Evolutionary conservation across 306 rosid genomes (phyloP), one percentile per base, ranked within the genome.

Genomic region (Vigna reflexopilosa): DNA sequence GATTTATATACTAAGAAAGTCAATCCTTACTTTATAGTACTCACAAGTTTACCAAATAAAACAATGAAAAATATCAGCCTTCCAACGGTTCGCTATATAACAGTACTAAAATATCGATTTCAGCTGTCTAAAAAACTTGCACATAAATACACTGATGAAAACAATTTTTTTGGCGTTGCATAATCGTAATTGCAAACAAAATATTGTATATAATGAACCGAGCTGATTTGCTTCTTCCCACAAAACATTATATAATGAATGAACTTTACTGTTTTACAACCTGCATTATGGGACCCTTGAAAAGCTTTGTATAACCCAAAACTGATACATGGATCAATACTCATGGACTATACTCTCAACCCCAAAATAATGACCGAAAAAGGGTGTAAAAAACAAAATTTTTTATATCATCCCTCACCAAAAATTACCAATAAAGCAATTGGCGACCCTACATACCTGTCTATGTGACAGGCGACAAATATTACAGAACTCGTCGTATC

Each of bases 181-280:
- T 49, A 30, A 30, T 30, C 5, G 34, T 30, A 30, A 30, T 30
- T 30, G 34, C 34, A 30, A 30, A 30, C 34, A 30, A 4, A 30
- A 30, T 30, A 30, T 30, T 30, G 32, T 30, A 4, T 26, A 26
- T 26, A 26, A 26, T 26, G 77, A 77, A 76, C 58, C 82, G 52
- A 64, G 58, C 64, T 12, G 73, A 74, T 64, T 70, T 78, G 56
- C 57, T 74, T 70, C 62, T 45, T 68, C 89, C 79, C 78, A 70
- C 81, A 80, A 81, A 74, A 81, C 80, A 83, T 59, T 73, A 65
- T 82, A 59, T 82, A 76, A 85, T 82, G 87, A 87, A 87, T 86
- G 68, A 79, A 75, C 56, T 74, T 36, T 58, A 70, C 54, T 70
- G 88, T 85, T 57, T 72, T 85, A 88, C 91, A 88, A 80, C 69